phyloP scores from a whole-genome alignment of 805 yeast species.

The Starmerella geochares region DNA sequence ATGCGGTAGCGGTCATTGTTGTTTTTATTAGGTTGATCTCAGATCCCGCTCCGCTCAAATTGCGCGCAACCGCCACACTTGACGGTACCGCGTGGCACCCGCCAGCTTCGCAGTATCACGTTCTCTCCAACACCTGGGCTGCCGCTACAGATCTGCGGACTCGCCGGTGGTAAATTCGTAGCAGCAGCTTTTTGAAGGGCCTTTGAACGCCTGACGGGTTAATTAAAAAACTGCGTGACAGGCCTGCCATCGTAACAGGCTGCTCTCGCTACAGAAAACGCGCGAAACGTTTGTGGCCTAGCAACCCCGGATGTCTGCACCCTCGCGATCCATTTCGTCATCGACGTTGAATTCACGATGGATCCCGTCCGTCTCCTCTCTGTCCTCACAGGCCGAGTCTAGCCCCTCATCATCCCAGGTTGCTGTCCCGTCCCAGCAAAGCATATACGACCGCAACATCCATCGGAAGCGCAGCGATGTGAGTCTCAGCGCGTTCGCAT shows the following conservation, averaged over 20 bases:
- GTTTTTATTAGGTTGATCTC: not conserved
- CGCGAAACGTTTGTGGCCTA: not conserved
- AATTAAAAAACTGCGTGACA: no score
- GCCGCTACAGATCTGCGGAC: no score
- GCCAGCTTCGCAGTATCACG: no score
- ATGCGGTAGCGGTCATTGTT: slow-evolving; percentile 4
- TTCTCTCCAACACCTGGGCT: no score
- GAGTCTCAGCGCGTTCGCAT: slow-evolving; percentile 55
- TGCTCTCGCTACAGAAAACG: no score
- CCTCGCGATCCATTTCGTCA: slow-evolving; percentile 6
- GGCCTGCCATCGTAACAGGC: no score
- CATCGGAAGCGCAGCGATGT: slow-evolving; percentile 59
- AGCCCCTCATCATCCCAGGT: not conserved
- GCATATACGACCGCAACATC: slow-evolving; percentile 58
- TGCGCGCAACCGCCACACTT: no score
- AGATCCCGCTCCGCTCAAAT: no score
- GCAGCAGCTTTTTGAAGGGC: no score
- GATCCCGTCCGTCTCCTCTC: slow-evolving; percentile 11
- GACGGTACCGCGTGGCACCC: not conserved
- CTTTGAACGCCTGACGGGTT: no score
- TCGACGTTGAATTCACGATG: slow-evolving; percentile 9
- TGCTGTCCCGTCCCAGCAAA: slow-evolving; percentile 3
- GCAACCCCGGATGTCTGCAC: not conserved
- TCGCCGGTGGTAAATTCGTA: no score
- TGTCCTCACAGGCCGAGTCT: slow-evolving; percentile 6